Conservation (phyloP, 1,139 yeast species). For the Arxiozyma telluris region DNA sequence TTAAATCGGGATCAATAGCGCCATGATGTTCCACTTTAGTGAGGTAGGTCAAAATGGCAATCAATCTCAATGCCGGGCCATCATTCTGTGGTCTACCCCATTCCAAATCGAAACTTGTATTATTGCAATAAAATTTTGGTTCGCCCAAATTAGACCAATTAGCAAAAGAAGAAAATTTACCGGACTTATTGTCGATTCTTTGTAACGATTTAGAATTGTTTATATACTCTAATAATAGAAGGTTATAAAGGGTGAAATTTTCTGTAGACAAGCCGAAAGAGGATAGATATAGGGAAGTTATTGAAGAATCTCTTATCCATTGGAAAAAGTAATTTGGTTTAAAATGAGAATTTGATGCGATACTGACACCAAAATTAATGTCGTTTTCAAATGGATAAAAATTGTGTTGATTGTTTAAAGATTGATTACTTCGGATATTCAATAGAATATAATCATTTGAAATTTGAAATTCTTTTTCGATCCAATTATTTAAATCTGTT, state of each 20-base stretch:
- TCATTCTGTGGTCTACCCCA: constrained; percentile 98
- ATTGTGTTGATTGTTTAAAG: neutral
- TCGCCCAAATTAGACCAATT: constrained; percentile 61
- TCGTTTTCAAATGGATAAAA: neutral
- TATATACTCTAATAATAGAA: constrained; percentile 40
- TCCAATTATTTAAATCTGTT: constrained; percentile 50
- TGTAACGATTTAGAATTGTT: constrained; percentile 52
- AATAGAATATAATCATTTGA: constrained; percentile 48
- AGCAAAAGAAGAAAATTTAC: constrained; percentile 40
- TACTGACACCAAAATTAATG: constrained; percentile 58
- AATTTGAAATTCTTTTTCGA: constrained; percentile 39
- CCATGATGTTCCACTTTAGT: constrained; percentile 9
- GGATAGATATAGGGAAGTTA: constrained; percentile 54
- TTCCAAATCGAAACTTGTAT: constrained; percentile 46
- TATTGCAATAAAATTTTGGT: constrained; percentile 71
- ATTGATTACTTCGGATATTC: constrained; percentile 32
- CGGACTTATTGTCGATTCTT: constrained; percentile 59
- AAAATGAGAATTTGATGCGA: constrained; percentile 70
- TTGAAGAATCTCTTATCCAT: constrained; percentile 88
- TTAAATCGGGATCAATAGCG: neutral
- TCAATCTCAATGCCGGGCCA: constrained; percentile 79
- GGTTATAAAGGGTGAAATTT: constrained; percentile 7
- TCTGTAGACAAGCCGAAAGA: constrained; percentile 4
- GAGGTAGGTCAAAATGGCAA: constrained; percentile 54
- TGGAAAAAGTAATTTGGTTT: constrained; percentile 77